Evolutionary conservation across 805 yeast species (phyloP).

Genomic region (Millerozyma acaciae): DNA sequence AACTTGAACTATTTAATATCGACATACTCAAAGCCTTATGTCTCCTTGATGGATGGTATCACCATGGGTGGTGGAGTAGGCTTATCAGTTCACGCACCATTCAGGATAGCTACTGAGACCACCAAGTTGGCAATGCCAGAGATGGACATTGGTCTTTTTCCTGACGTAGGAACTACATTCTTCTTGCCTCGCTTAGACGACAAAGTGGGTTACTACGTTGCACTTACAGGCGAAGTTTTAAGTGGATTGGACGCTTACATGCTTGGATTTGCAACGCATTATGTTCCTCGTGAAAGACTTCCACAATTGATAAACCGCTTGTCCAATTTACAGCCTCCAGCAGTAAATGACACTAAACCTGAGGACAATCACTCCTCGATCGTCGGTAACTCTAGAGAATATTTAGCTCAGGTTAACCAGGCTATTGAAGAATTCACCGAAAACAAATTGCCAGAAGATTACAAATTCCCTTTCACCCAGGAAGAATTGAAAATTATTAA

Average conservation of each 20-base stretch:
- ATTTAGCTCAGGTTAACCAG: conserved; percentile 57
- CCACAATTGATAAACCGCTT: conserved; percentile 62
- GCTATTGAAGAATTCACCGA: conserved; percentile 78
- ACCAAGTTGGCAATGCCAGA: conserved; percentile 97
- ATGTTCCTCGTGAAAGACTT: conserved; percentile 63
- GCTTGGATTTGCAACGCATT: conserved; percentile 89
- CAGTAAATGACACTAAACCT: conserved; percentile 26
- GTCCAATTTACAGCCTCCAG: conserved; percentile 51
- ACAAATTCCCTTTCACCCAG: conserved; percentile 52
- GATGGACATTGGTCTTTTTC: conserved; percentile 92
- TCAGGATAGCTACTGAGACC: conserved; percentile 87
- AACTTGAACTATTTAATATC: conserved; percentile 74
- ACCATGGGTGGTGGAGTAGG: conserved; percentile 99
- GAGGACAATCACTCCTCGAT: conserved; percentile 14
- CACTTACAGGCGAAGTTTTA: conserved; percentile 79
- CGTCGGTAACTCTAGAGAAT: conserved; percentile 29
- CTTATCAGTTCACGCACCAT: conserved; percentile 82
- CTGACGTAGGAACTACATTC: conserved; percentile 93
- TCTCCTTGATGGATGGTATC: conserved; percentile 85
- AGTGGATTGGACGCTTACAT: conserved; percentile 77
- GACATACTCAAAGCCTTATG: conserved; percentile 81
- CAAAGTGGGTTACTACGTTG: conserved; percentile 78
- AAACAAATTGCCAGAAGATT: conserved; percentile 55
- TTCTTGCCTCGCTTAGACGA: conserved; percentile 81
- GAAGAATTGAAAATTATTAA: conserved; percentile 66